Conservation (phyloP, 2,329 filamentous ascomycete genomes). For the Colletotrichum liriopes region DNA sequence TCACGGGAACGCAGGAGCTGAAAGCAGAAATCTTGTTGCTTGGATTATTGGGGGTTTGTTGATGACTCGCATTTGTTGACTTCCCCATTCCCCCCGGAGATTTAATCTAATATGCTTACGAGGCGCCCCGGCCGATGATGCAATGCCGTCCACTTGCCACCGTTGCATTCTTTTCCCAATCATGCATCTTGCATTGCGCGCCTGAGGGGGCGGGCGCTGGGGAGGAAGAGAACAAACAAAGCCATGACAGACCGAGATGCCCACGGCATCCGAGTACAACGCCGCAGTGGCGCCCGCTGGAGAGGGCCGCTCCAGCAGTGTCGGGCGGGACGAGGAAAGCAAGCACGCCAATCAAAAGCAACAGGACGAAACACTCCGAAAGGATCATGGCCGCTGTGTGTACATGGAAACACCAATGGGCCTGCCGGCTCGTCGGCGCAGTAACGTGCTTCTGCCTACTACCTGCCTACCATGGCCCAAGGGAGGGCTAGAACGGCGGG, state of each 20-base stretch:
- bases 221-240: not conserved
- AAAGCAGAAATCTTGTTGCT: not conserved
- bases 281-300: conserved; percentile 7
- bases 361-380: not conserved
- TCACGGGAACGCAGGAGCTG: conserved; percentile 32
- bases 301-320: not conserved
- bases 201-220: not conserved
- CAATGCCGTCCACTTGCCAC: conserved; percentile 13
- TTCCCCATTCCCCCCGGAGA: conserved; percentile 2
- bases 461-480: not conserved
- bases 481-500: not conserved
- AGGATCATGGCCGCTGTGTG: not conserved
- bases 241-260: not conserved
- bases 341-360: not conserved
- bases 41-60: not conserved
- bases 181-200: conserved; percentile 6
- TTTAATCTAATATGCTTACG: conserved; percentile 6
- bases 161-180: not conserved
- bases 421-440: not conserved
- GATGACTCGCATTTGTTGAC: conserved; percentile 15
- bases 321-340: not conserved
- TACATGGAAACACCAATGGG: not conserved
- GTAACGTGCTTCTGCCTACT: no score
- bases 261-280: conserved; percentile 24
- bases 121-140: conserved; percentile 18